Percentiles rank a stretch among this genome's conserved stretches.
Conservation (phyloP, 2,329 filamentous ascomycete species). For the Cryphonectria carpinicola region DNA sequence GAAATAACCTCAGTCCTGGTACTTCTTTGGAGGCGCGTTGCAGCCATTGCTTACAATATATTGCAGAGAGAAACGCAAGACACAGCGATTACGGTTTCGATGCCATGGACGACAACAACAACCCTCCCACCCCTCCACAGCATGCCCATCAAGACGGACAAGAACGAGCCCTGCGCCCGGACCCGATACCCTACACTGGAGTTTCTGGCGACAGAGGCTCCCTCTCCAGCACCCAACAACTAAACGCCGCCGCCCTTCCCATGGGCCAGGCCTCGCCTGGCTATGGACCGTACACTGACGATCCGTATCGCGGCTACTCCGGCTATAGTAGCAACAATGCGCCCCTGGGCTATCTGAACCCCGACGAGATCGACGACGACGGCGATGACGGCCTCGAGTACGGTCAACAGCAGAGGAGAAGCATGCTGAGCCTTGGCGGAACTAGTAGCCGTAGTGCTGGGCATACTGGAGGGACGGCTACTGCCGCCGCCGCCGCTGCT, state of each 20-base stretch:
- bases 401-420: conserved; percentile 53
- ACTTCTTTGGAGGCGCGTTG: conserved; percentile 66
- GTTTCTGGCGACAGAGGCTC: conserved; percentile 44
- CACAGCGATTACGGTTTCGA: conserved; percentile 69
- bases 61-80: conserved; percentile 66
- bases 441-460: conserved; percentile 45
- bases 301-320: conserved; percentile 68
- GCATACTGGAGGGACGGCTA: conserved; percentile 39
- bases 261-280: conserved; percentile 41
- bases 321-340: conserved; percentile 53
- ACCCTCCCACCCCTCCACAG: conserved; percentile 30
- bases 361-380: conserved; percentile 81
- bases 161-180: conserved; percentile 32
- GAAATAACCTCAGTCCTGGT: conserved; percentile 69
- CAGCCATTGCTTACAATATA: conserved; percentile 69
- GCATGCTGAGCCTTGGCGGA: conserved; percentile 62
- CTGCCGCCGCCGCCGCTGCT: conserved; percentile 46
- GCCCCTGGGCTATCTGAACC: conserved; percentile 67
- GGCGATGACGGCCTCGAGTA: conserved; percentile 81
- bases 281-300: conserved; percentile 58
- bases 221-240: conserved; percentile 46
- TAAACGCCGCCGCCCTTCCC: conserved; percentile 40
- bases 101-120: conserved; percentile 51
- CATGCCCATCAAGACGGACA: conserved; percentile 33
- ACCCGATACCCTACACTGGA: conserved; percentile 29